Evolutionary conservation across 179 eudicot species (phyloP).

Genomic region (Sideroxylon spinosum): DNA sequence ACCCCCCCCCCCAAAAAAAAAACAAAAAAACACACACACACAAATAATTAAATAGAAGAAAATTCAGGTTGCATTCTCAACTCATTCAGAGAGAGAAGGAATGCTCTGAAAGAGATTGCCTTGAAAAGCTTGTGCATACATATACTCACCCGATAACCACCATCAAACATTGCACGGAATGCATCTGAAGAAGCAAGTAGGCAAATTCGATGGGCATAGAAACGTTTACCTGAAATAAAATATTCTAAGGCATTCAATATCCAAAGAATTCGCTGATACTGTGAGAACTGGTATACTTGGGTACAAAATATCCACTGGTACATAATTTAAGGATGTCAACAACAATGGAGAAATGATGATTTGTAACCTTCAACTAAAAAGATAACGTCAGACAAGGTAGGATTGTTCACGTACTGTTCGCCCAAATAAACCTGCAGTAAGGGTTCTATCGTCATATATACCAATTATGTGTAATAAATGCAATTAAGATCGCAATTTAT

Average conservation of each 20-base stretch:
- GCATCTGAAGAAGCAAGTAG: slow-evolving; percentile 91
- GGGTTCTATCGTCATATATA: not conserved
- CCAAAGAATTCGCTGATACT: not conserved
- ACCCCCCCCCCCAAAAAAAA: not conserved
- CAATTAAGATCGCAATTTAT: not conserved
- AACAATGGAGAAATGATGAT: not conserved
- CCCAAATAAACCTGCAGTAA: slow-evolving; percentile 83
- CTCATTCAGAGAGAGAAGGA: not conserved
- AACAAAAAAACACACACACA: not conserved
- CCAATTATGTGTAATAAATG: not conserved
- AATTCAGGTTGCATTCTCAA: not conserved
- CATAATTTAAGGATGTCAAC: not conserved
- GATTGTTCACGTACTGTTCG: slow-evolving; percentile 77
- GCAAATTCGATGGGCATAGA: slow-evolving; percentile 86
- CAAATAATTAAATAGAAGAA: not conserved
- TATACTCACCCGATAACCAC: slow-evolving; percentile 73
- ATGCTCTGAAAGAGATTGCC: not conserved
- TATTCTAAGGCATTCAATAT: not conserved
- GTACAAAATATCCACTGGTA: not conserved
- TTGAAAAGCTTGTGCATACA: not conserved
- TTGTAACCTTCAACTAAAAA: slow-evolving; percentile 80
- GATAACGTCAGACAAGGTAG: slow-evolving; percentile 78
- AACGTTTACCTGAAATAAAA: slow-evolving; percentile 49
- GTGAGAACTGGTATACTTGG: not conserved
- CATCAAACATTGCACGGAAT: slow-evolving; percentile 96